Conservation (phyloP, 306 rosid species). For the Castanospermum australe region DNA sequence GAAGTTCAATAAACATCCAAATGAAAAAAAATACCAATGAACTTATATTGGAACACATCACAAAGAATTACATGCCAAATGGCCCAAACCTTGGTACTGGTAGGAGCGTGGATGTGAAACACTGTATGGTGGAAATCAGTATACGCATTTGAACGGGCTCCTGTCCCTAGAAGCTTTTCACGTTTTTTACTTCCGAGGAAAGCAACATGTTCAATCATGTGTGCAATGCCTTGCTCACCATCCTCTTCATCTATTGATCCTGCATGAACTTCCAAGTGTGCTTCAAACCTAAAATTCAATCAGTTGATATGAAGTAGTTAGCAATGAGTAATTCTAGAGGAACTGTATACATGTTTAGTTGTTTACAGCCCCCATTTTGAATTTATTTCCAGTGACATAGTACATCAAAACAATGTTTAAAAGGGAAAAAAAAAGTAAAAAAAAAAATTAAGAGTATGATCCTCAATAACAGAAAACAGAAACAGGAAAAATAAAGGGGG, state of each 20-base stretch:
- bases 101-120: constrained; percentile 97
- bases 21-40: neutral
- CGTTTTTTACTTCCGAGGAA: constrained; percentile 99
- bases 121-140: constrained; percentile 99
- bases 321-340: constrained; percentile 16
- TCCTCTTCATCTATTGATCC: constrained; percentile 98
- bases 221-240: constrained; percentile 98
- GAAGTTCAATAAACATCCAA: constrained; percentile 3
- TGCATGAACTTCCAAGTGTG: constrained; percentile 96
- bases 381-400: neutral
- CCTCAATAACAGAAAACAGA: too few species aligned
- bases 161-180: constrained; percentile 96
- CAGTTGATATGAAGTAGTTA: constrained; percentile 10
- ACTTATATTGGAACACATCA: constrained; percentile 12
- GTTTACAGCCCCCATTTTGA: neutral
- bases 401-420: constrained; percentile 3
- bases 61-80: constrained; percentile 25
- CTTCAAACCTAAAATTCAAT: constrained; percentile 82
- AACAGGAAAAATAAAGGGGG: too few species aligned
- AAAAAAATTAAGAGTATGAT: neutral
- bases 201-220: constrained; percentile 99
- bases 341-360: neutral
- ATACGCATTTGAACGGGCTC: constrained; percentile 98
- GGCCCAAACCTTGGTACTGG: constrained; percentile 69
- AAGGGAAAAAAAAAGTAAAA: neutral